Base-by-base conservation (phyloP, 768 basidiomycete genomes). In the Xerocomellus amylosporus region DNA sequence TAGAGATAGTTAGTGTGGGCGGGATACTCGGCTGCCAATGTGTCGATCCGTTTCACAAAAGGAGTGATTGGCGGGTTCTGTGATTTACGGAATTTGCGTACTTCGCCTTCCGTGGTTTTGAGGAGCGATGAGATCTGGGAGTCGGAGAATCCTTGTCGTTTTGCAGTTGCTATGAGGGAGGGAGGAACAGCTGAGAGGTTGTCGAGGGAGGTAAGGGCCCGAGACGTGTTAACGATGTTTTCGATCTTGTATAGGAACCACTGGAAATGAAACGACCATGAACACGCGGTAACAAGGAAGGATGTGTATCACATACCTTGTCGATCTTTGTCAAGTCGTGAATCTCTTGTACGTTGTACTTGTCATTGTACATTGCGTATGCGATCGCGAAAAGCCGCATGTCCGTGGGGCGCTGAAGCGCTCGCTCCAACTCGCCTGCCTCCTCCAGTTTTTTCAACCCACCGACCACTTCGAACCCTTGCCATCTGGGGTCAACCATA, bases 221-320 rank as follows among this genome's bases (percentile, higher is more conserved):
- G 84, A 67, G 88, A 87, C 0, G 94, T 93, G 64, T 87, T 84
- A 53, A 98, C 93, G 55, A 99, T 98, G 74, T 98, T 99, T 76
- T 98, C 95, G 49, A 99, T 88, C 77, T 98, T 99, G 82, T 97
- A 87, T 54, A 99, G 76, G 82, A 92, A 99, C 97, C 97, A 98
- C 88, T 93, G 53, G 8, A 30, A 34, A 9, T 17, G 5, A 28
- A 20, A 22, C n/a, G n/a, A 45, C 0, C 4, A 13, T 64, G 8
- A 49, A 30, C 6, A 46, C 1, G 17, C 24, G 44, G 49, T 17
- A 40, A 40, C 1, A 14, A 22, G 15, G 5, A 15, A 8, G 2
- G 4, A 1, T 20, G 4, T 4, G 6, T 12, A 9, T 10, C 2
- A 36, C 51, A 24, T 28, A 89, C 90, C 82, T 94, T 93, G 81